A percentile compares a stretch with the other conserved stretches of the same genome.
phyloP scores from a whole-genome alignment of 1,139 yeast species.

The Hyphopichia buzzinii region DNA sequence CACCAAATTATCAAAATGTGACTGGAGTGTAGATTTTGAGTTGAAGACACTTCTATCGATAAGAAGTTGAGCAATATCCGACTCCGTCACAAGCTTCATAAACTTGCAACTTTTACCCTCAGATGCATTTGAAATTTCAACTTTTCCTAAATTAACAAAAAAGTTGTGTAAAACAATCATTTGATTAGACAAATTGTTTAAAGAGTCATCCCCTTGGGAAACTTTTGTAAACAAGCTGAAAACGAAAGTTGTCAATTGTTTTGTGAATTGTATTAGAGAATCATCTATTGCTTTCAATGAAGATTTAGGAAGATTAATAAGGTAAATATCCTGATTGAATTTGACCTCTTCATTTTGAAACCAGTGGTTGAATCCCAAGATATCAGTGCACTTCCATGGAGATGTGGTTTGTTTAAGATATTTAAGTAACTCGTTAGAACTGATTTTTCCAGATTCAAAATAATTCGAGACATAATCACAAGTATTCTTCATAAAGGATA shows the following conservation, averaged over 20 bases:
- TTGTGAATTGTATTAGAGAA: conserved; percentile 1
- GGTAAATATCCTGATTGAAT: conserved; percentile 10
- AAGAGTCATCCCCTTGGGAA: neutral
- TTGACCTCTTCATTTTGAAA: conserved; percentile 16
- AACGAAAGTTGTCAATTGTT: neutral
- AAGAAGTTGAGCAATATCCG: neutral
- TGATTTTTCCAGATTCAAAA: conserved; percentile 14
- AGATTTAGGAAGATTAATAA: conserved; percentile 6
- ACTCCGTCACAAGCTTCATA: neutral
- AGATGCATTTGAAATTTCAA: conserved; percentile 11
- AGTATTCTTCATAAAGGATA: conserved; percentile 37
- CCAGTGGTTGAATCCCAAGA: conserved; percentile 34
- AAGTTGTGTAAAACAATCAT: conserved; percentile 21
- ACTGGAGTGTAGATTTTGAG: conserved; percentile 4
- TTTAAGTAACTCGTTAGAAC: conserved; percentile 18
- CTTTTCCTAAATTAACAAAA: conserved; percentile 19
- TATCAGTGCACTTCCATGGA: conserved; percentile 28
- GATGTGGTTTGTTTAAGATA: conserved; percentile 17
- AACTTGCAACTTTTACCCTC: conserved; percentile 6
- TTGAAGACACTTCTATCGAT: neutral
- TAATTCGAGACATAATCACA: conserved; percentile 24
- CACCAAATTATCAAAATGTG: conserved; percentile 5
- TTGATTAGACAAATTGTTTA: conserved; percentile 7
- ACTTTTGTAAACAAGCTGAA: neutral
- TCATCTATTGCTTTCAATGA: conserved; percentile 6